These are phyloP conservation scores for Phaeosphaeriaceae sp. DNA, from an alignment of 2,329 filamentous ascomycete genomes.

Conservation along the genomic window DNA sequence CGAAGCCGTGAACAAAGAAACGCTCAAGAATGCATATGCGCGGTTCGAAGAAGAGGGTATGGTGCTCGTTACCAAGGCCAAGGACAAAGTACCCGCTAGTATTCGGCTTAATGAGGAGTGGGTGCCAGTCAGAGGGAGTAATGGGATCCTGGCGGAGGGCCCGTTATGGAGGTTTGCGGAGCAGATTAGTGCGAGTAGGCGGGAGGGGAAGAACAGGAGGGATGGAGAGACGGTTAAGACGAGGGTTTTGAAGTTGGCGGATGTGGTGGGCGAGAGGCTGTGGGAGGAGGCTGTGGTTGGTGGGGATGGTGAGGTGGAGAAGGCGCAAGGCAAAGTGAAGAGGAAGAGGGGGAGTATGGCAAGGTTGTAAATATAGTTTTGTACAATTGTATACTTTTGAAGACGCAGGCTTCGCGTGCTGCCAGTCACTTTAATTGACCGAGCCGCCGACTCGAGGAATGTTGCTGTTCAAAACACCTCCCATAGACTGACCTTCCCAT, in stretches of 20 bases:
- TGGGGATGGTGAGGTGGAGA: conserved; percentile 18
- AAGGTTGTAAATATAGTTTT: conserved; percentile 27
- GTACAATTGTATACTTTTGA: not conserved
- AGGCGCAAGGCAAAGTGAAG: conserved; percentile 27
- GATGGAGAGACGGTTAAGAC: conserved; percentile 89
- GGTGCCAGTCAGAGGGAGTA: conserved; percentile 67
- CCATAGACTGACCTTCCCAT: conserved; percentile 95
- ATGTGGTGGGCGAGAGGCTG: conserved; percentile 73
- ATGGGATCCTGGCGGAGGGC: conserved; percentile 72
- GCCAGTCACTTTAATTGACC: too few relatives aligned
- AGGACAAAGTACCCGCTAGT: conserved; percentile 69
- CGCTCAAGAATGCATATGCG: conserved; percentile 89
- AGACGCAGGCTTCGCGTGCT: too few relatives aligned
- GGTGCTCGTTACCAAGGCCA: conserved; percentile 72
- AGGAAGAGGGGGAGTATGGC: conserved; percentile 45
- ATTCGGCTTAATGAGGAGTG: conserved; percentile 78
- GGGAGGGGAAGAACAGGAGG: conserved; percentile 95
- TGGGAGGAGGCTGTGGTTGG: conserved; percentile 59
- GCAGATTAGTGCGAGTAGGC: conserved; percentile 79
- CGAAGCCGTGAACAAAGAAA: conserved; percentile 98
- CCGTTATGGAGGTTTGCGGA: conserved; percentile 92
- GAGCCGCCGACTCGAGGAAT: too few relatives aligned
- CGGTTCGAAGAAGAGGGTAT: conserved; percentile 93
- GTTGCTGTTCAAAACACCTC: conserved; percentile 72
- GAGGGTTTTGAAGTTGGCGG: conserved; percentile 79